These are phyloP conservation scores for Annulohypoxylon stygium DNA, from an alignment of 495 filamentous ascomycete species.

Conservation along the genomic window DNA sequence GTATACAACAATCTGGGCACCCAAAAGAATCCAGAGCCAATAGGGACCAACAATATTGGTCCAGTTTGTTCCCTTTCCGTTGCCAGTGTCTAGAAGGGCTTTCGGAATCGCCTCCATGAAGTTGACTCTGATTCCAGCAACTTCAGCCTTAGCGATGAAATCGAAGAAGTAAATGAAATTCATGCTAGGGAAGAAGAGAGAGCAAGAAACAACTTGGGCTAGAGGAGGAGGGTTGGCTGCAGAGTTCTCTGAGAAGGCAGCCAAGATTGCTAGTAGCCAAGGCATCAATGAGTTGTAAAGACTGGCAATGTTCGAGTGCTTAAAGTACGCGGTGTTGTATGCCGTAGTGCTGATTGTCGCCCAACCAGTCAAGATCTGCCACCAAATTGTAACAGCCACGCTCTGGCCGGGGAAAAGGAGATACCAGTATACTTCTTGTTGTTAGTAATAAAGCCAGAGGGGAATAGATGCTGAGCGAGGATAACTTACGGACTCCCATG, in stretches of 20 bases:
- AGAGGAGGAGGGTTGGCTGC: constrained; percentile 43
- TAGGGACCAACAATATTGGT: constrained; percentile 65
- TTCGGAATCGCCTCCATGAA: constrained; percentile 62
- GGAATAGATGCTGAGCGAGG: constrained; percentile 47
- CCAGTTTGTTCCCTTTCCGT: constrained; percentile 28
- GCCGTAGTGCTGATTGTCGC: constrained; percentile 70
- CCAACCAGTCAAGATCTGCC: constrained; percentile 68
- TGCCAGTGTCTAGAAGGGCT: constrained; percentile 43
- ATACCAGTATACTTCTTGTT: constrained; percentile 55
- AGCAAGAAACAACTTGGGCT: constrained; percentile 65
- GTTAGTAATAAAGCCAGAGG: constrained; percentile 67
- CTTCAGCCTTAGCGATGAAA: constrained; percentile 69
- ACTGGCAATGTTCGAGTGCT: constrained; percentile 73
- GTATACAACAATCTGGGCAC: constrained; percentile 74
- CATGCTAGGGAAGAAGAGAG: constrained; percentile 75
- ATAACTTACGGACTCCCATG: constrained; percentile 40
- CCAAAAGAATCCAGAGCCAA: constrained; percentile 68
- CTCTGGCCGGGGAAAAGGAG: constrained; percentile 66
- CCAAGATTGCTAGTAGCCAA: constrained; percentile 68
- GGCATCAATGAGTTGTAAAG: constrained; percentile 69
- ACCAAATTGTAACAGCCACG: constrained; percentile 66
- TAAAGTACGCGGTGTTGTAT: constrained; percentile 74
- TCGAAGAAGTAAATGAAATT: constrained; percentile 74
- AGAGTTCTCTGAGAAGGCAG: constrained; percentile 56
- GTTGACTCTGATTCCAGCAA: constrained; percentile 61